These are phyloP conservation scores for Populus davidiana DNA, from an alignment of 345 rosid genomes.

Conservation along the genomic window DNA sequence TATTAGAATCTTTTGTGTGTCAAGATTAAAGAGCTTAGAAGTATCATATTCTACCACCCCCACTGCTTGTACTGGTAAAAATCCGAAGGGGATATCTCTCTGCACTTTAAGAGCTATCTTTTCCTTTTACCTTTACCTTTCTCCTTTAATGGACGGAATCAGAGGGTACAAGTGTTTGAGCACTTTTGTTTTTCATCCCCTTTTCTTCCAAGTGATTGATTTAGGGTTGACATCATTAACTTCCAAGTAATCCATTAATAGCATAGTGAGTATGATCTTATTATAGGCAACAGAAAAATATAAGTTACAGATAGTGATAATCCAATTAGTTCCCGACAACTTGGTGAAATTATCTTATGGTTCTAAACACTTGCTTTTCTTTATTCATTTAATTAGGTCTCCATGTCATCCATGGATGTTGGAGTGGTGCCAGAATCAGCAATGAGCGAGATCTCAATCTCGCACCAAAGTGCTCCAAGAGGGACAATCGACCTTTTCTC, in stretches of 20 bases:
- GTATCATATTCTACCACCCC: not conserved
- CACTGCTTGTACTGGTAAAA: not conserved
- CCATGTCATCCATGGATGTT: slow-evolving; percentile 62
- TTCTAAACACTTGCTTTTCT: not conserved
- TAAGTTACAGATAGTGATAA: not conserved
- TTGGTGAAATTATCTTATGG: not conserved
- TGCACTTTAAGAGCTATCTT: slow-evolving; percentile 18
- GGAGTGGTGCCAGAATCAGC: slow-evolving; percentile 74
- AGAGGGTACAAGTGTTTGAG: not conserved
- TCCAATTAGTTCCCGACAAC: not conserved
- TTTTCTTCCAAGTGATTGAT: slow-evolving; percentile 10
- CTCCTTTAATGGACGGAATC: slow-evolving; percentile 9
- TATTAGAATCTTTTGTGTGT: not conserved
- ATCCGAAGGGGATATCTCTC: not conserved
- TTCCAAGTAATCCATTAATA: not conserved
- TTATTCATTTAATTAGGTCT: slow-evolving; percentile 43
- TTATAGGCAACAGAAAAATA: not conserved
- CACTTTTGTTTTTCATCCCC: not conserved
- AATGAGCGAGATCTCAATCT: slow-evolving; percentile 53
- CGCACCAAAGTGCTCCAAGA: slow-evolving; percentile 46
- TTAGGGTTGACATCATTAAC: not conserved
- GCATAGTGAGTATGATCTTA: not conserved
- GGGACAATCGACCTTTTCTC: slow-evolving; percentile 61
- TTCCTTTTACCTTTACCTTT: slow-evolving; percentile 17
- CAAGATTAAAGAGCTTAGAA: not conserved